Conservation (phyloP, 257 asterid genomes). For the Hygrophila difformis region DNA sequence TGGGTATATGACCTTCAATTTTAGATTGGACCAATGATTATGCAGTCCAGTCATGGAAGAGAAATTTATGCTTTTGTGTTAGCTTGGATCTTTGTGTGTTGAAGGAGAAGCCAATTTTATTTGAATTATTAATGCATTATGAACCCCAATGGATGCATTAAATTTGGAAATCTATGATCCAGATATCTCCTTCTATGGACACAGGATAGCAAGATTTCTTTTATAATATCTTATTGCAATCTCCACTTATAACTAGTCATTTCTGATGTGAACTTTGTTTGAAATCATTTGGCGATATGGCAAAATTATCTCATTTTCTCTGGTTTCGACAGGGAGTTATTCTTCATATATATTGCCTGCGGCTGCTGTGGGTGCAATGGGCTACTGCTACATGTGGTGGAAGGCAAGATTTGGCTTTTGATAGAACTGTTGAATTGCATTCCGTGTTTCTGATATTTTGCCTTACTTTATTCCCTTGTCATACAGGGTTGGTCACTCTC, state of each 20-base stretch:
- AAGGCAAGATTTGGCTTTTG: conserved; percentile 39
- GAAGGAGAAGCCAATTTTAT: not conserved
- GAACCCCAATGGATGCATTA: not conserved
- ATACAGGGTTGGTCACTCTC: conserved; percentile 67
- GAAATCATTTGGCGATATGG: conserved; percentile 10
- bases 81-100: not conserved
- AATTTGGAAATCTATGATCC: not conserved
- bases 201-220: conserved; percentile 3
- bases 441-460: not conserved
- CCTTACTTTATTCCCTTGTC: conserved; percentile 4
- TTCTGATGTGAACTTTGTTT: conserved; percentile 11
- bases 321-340: conserved; percentile 42
- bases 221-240: conserved; percentile 10
- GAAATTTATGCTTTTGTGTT: not conserved
- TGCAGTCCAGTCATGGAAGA: not conserved
- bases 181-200: not conserved
- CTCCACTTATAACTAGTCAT: conserved; percentile 1
- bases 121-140: too few relatives aligned
- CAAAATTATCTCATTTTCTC: conserved; percentile 19
- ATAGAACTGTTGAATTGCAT: too few relatives aligned
- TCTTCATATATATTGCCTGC: conserved; percentile 69
- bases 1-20: not conserved
- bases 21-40: not conserved
- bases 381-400: conserved; percentile 87
- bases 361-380: conserved; percentile 82